Evolutionary conservation across 306 rosid genomes (phyloP).

Genomic region (Abrus pulchellus): DNA sequence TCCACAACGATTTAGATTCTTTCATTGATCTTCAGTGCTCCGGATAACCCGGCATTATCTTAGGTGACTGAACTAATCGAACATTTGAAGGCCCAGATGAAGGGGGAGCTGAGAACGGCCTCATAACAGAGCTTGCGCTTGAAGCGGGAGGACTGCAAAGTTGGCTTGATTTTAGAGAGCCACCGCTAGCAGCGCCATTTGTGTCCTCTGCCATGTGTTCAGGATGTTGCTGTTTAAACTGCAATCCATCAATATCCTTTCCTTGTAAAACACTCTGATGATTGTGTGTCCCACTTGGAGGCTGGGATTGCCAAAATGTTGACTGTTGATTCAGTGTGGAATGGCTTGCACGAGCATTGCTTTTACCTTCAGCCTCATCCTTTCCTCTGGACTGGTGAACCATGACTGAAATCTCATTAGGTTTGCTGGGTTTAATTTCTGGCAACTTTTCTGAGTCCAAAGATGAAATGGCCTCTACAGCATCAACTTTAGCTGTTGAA

Average conservation of each 20-base stretch:
- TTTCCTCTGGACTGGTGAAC: conserved; percentile 59
- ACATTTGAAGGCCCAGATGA: conserved; percentile 57
- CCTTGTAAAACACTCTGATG: conserved; percentile 58
- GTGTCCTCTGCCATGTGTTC: conserved; percentile 61
- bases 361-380: conserved; percentile 69
- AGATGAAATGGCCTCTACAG: conserved; percentile 55
- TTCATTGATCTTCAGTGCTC: conserved; percentile 37
- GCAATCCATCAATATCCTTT: conserved; percentile 63
- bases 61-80: conserved; percentile 53
- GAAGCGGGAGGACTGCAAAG: conserved; percentile 57
- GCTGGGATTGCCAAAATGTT: conserved; percentile 68
- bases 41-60: conserved; percentile 56
- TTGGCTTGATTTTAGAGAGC: conserved; percentile 57
- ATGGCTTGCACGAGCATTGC: conserved; percentile 51
- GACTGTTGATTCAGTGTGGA: conserved; percentile 59
- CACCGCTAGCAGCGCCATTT: conserved; percentile 46
- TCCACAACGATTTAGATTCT: not conserved
- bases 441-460: conserved; percentile 71
- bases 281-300: conserved; percentile 55
- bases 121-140: conserved; percentile 48
- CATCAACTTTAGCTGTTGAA: conserved; percentile 72
- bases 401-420: conserved; percentile 59
- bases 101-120: conserved; percentile 57
- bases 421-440: conserved; percentile 64
- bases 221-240: conserved; percentile 51